These are phyloP conservation scores for Clausena lansium DNA, from an alignment of 345 rosid genomes.

Conservation along the genomic window DNA sequence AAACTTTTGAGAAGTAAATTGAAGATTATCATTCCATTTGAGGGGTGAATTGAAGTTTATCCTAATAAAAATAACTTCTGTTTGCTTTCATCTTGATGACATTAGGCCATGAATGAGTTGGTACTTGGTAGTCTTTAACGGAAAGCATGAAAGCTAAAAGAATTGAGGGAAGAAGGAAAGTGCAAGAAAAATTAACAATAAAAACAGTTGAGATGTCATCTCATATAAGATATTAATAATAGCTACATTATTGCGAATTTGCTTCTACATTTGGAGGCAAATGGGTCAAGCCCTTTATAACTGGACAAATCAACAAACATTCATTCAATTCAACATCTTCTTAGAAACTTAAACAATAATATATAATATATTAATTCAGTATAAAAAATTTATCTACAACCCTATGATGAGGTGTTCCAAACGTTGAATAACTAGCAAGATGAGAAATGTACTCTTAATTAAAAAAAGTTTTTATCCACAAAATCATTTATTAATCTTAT, in stretches of 20 bases:
- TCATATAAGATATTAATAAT: not conserved
- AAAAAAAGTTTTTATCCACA: no score
- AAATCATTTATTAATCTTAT: no score
- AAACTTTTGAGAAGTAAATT: no score
- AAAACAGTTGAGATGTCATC: slow-evolving; percentile 7
- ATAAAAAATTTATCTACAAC: not conserved
- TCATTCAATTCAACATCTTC: not conserved
- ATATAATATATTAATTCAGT: not conserved
- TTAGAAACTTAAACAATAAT: not conserved
- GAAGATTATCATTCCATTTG: no score
- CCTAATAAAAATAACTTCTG: not conserved
- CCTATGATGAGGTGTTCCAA: not conserved
- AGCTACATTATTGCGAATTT: not conserved
- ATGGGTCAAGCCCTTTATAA: not conserved
- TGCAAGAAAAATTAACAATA: not conserved
- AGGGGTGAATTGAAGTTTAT: no score
- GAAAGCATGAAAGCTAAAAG: no score
- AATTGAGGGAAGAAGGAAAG: not conserved
- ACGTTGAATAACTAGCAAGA: not conserved
- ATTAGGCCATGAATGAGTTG: not conserved
- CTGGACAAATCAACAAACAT: not conserved
- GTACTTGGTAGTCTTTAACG: no score
- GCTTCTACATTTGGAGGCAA: not conserved
- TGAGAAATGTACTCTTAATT: not conserved
- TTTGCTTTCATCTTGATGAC: not conserved